Conservation (phyloP, 371 early-diverging fungal genomes). For the Mortierella sp. region DNA sequence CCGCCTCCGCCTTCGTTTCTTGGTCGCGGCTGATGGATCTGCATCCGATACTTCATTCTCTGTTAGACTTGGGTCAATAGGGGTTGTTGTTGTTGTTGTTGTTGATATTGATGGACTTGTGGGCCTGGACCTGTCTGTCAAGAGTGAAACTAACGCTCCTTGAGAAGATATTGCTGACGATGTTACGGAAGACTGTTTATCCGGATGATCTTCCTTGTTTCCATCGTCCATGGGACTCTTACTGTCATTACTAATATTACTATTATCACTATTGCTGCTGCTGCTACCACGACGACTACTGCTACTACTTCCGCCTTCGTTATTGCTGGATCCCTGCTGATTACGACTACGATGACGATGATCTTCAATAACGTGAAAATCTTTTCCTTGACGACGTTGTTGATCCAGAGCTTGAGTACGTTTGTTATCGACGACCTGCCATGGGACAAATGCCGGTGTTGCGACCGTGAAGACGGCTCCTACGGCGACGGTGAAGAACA, state of each 20-base stretch:
- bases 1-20: slow-evolving; percentile 52
- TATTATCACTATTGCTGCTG: background rate
- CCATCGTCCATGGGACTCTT: no score
- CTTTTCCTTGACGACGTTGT: slow-evolving; percentile 51
- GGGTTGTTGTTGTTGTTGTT: background rate
- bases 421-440: slow-evolving; percentile 53
- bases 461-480: slow-evolving; percentile 56
- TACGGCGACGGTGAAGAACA: slow-evolving; percentile 56
- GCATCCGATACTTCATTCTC: background rate
- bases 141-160: slow-evolving; percentile 37
- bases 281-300: background rate
- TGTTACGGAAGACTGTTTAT: background rate
- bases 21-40: slow-evolving; percentile 12
- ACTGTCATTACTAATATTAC: background rate
- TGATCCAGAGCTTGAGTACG: slow-evolving; percentile 54
- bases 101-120: background rate
- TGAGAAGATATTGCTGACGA: slow-evolving; percentile 31
- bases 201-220: background rate
- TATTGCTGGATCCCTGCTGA: background rate
- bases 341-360: slow-evolving; percentile 5
- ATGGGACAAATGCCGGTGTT: slow-evolving; percentile 52
- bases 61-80: background rate
- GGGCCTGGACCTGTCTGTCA: slow-evolving; percentile 35
- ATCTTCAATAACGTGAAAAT: slow-evolving; percentile 43
- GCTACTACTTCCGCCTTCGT: background rate